Evolutionary conservation across 1,139 yeast species (phyloP), one percentile per base, ranked within the genome.

Genomic region (Meyerozyma carpophila): DNA sequence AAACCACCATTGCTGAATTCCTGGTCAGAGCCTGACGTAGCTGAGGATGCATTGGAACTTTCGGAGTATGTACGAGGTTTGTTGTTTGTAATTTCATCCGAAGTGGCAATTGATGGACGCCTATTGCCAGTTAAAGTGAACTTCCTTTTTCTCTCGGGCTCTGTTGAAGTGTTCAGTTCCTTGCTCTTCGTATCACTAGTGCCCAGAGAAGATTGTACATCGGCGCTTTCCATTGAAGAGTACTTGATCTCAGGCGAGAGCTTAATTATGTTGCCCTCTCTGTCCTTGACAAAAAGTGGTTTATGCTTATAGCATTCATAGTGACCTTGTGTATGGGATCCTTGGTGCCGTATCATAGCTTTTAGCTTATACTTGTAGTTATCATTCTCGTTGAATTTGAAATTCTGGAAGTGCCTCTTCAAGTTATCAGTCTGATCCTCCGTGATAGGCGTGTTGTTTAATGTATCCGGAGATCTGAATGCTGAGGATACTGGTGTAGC

Each of bases 261-360:
- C 54, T 76, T 75, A 47, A 77, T 66, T 36, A 68, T 77, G 54
- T 52, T 63, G 3, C 79, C 79, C 2, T 72, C 75, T 25, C 51
- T 59, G 48, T 75, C 77, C 54, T 78, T 81, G 42, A 76, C 80
- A 50, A 72, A 76, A 9, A 76, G 62, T 2, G 93, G 91, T 56
- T 87, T 87, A 40, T 75, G 77, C 50, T 81, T 81, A 59, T 79
- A 87, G 52, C 93, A 84, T 55, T 86, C 94, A 56, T 87, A 93
- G 59, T 93, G 98, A 0, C 98, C 98, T 40, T 83, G 81, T 16
- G 84, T 77, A 62, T 93, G 98, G 1, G 94, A 82, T 0, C 98
- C 98, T 43, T 82, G 80, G 58, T 93, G 98, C 48, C 89, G 75
- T 21, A 93, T 81, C 52, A 89, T 69, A 1, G 96, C 87, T 50